A percentile compares a stretch with the other conserved stretches of the same genome.
Conservation (phyloP, 2,329 filamentous ascomycete species). For the Rachicladosporium sp. region DNA sequence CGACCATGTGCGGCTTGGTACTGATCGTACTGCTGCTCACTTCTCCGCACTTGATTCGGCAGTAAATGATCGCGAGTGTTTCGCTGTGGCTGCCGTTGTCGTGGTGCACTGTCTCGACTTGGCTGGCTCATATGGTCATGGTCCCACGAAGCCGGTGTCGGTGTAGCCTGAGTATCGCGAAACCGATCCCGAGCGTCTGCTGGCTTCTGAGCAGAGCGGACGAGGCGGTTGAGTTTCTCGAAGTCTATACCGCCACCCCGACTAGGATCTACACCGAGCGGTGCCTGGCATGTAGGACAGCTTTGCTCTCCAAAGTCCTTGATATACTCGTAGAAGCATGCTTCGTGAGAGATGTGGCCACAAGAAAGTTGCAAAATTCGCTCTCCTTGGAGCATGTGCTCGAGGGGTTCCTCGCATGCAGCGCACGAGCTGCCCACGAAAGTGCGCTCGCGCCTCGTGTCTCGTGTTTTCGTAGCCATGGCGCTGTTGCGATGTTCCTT, state of each 20-base stretch:
- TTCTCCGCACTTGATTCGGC: conserved; percentile 11
- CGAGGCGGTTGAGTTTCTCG: conserved; percentile 88
- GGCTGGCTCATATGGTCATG: conserved; percentile 9
- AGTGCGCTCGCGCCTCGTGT: conserved; percentile 69
- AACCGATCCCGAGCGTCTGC: conserved; percentile 14
- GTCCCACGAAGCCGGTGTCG: conserved; percentile 50
- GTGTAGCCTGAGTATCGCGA: conserved; percentile 42
- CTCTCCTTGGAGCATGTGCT: conserved; percentile 89
- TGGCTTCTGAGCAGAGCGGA: conserved; percentile 57
- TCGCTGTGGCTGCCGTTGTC: conserved; percentile 6
- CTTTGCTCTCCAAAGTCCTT: conserved; percentile 75
- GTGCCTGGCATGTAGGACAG: conserved; percentile 87
- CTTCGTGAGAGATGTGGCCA: conserved; percentile 92
- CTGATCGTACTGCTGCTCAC: conserved; percentile 11
- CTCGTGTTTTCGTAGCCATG: conserved; percentile 19
- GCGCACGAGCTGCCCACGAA: conserved; percentile 92
- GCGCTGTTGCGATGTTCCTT: conserved; percentile 19
- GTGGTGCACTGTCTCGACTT: conserved; percentile 4
- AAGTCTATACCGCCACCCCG: conserved; percentile 69
- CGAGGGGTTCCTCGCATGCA: conserved; percentile 90
- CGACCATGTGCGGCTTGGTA: conserved; percentile 44
- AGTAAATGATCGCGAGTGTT: conserved; percentile 15
- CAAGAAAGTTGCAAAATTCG: conserved; percentile 92
- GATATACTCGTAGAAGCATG: conserved; percentile 98
- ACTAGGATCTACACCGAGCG: conserved; percentile 82